These are phyloP conservation scores for Dipteronia dyeriana DNA, from an alignment of 345 rosid species.

Conservation along the genomic window DNA sequence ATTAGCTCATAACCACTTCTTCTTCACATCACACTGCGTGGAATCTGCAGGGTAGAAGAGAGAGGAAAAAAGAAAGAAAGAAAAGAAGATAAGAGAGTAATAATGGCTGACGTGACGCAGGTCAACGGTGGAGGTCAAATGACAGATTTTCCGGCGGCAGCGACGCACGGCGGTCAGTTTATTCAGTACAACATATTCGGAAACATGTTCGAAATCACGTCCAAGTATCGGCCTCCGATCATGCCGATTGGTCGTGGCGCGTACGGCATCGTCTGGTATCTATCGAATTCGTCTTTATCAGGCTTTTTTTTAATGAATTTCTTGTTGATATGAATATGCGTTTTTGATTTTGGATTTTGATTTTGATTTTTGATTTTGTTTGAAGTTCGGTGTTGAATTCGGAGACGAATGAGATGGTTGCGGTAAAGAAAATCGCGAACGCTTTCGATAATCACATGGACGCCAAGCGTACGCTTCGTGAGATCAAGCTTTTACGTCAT, in stretches of 20 bases:
- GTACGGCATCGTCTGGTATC: conserved; percentile 95
- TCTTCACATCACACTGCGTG: conserved; percentile 3
- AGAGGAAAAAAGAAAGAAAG: neutral
- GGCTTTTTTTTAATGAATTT: neutral
- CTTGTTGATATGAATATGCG: neutral
- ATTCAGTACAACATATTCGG: conserved; percentile 80
- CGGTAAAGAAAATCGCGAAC: conserved; percentile 93
- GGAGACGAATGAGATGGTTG: conserved; percentile 94
- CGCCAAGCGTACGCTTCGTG: conserved; percentile 97
- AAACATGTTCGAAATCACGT: conserved; percentile 72
- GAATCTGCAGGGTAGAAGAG: conserved; percentile 6
- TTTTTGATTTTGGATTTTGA: neutral
- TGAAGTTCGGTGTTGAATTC: conserved; percentile 86
- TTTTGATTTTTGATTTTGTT: neutral
- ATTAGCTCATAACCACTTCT: neutral
- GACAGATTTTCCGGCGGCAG: conserved; percentile 71
- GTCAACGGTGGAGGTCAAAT: conserved; percentile 47
- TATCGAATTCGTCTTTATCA: neutral
- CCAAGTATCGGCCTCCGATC: conserved; percentile 93
- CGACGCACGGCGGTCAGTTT: conserved; percentile 70
- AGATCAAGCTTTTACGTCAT: conserved; percentile 93
- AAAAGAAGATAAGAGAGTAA: conserved; percentile 9
- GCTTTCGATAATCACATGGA: conserved; percentile 97
- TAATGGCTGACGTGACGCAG: conserved; percentile 37
- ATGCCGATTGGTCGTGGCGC: conserved; percentile 97